phyloP scores from a whole-genome alignment of 345 rosid species.

The Bretschneidera sinensis region DNA sequence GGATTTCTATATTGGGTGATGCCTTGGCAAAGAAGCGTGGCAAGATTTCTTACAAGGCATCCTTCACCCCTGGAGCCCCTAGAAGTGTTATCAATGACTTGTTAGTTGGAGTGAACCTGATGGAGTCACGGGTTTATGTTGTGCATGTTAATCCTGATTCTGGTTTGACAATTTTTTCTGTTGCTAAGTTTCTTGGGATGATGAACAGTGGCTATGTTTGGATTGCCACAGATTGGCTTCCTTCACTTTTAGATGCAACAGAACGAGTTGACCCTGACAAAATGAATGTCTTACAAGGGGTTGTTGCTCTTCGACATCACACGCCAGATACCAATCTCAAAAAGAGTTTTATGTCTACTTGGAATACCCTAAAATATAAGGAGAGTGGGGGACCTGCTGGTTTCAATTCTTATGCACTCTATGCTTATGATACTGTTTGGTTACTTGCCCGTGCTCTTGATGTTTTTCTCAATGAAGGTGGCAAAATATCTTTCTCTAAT shows the following conservation, averaged over 20 bases:
- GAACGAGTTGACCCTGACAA: slow-evolving; percentile 33
- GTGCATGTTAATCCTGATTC: slow-evolving; percentile 90
- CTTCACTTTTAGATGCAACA: slow-evolving; percentile 61
- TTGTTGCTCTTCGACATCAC: slow-evolving; percentile 78
- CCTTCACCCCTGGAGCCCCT: slow-evolving; percentile 54
- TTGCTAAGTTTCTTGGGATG: slow-evolving; percentile 72
- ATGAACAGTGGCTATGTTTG: slow-evolving; percentile 71
- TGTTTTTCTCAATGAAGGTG: slow-evolving; percentile 49
- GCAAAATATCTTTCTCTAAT: slow-evolving; percentile 56
- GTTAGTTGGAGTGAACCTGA: slow-evolving; percentile 51
- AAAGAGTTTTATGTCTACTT: slow-evolving; percentile 39
- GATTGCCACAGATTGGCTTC: slow-evolving; percentile 97
- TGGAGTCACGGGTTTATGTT: slow-evolving; percentile 86
- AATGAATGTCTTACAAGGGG: slow-evolving; percentile 78
- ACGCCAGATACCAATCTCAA: slow-evolving; percentile 58
- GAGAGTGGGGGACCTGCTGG: slow-evolving; percentile 24
- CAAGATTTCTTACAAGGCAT: slow-evolving; percentile 71
- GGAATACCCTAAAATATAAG: slow-evolving; percentile 48
- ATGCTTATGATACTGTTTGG: slow-evolving; percentile 94
- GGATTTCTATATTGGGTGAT: slow-evolving; percentile 70
- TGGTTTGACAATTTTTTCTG: slow-evolving; percentile 60
- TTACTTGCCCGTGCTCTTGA: slow-evolving; percentile 82
- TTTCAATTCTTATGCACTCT: slow-evolving; percentile 73
- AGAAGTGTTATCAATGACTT: slow-evolving; percentile 40
- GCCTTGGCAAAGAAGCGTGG: slow-evolving; percentile 68